phyloP scores from a whole-genome alignment of 2,329 filamentous ascomycete genomes.

The Fusarium buxicola region DNA sequence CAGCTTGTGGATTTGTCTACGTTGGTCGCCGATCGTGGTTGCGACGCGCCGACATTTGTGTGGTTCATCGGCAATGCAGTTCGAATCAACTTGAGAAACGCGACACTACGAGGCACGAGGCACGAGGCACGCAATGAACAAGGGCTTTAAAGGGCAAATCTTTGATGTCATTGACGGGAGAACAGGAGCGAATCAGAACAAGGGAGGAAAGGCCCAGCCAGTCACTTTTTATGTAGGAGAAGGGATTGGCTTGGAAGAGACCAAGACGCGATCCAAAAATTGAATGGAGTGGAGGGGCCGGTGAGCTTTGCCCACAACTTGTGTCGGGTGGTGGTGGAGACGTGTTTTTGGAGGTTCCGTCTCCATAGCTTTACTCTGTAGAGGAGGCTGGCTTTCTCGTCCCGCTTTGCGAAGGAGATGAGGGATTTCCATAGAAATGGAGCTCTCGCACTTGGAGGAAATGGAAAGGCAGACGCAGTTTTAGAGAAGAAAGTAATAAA shows the following conservation, averaged over 20 bases:
- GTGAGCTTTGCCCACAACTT: too few relatives aligned
- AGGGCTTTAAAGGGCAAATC: conserved; percentile 3
- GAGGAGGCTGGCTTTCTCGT: conserved; percentile 26
- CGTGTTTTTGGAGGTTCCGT: conserved; percentile 35
- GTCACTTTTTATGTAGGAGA: conserved; percentile 4
- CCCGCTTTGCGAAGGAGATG: conserved; percentile 3
- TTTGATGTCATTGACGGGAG: background rate
- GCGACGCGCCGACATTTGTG: background rate
- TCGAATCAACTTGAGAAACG: background rate
- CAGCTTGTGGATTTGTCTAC: too few relatives aligned
- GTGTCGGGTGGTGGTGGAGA: conserved; percentile 36
- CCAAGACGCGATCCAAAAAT: conserved; percentile 25
- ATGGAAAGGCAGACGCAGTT: background rate
- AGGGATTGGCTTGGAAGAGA: conserved; percentile 31
- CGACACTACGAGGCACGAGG: conserved; percentile 4
- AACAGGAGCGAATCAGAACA: conserved; percentile 18
- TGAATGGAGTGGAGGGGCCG: conserved; percentile 3
- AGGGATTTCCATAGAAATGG: background rate
- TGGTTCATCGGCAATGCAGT: background rate
- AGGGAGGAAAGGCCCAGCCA: conserved; percentile 7
- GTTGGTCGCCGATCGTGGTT: background rate
- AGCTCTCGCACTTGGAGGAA: background rate
- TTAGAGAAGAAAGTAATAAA: background rate
- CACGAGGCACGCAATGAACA: conserved; percentile 1
- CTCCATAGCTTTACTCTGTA: too few relatives aligned